Base-by-base conservation (phyloP, 164 flowering plant genomes). In the Kingdonia uniflora region DNA sequence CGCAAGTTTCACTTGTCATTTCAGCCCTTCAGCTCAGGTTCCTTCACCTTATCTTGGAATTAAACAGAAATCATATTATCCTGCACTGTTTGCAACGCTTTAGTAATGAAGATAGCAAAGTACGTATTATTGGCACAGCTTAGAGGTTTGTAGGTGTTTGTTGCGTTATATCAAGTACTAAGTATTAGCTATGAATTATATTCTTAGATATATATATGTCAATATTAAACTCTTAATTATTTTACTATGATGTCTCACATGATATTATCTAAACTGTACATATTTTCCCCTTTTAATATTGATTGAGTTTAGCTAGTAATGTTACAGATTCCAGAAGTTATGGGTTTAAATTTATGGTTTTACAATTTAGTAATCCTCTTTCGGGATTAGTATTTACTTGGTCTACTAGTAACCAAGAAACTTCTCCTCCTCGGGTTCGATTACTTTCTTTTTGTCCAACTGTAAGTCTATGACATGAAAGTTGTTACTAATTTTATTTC, bases 41-140 rank as follows among this genome's bases (percentile, higher is more conserved):
- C 45, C 80, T 85, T 65, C 64, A 62, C 48, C 79, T 92, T 33
- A 75, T 79, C 13, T 85, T 79, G 59, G 92, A 87, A 61, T 58
- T 72, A 19, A 85, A 92, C 66, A 95, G 95, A 12, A 84, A 79
- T 62, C 98, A 87, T 76, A 95, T 92, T 12, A 54, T 82, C 10
- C 90, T 82, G 58, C 75, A 79, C 25, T 92, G 96, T 76, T 70
- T 92, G 69, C 72, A 74, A 59, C 72, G 70, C 67, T 72, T 90
- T 50, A 63, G 67, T 56, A 59, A 25, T 55, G 82, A 90, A 66
- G 78, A 87, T 52, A 87, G 75, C 54, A 65, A 76, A 89, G 97
- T 90, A 72, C 4, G 35, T 29, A 29, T 29, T 29, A 5, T 29
- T 23, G 15, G 1, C 41, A 48, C 47, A 21, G 22, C 50, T 48